These are phyloP conservation scores for Cucumis sativus DNA, from an alignment of 306 rosid species.

Conservation along the genomic window DNA sequence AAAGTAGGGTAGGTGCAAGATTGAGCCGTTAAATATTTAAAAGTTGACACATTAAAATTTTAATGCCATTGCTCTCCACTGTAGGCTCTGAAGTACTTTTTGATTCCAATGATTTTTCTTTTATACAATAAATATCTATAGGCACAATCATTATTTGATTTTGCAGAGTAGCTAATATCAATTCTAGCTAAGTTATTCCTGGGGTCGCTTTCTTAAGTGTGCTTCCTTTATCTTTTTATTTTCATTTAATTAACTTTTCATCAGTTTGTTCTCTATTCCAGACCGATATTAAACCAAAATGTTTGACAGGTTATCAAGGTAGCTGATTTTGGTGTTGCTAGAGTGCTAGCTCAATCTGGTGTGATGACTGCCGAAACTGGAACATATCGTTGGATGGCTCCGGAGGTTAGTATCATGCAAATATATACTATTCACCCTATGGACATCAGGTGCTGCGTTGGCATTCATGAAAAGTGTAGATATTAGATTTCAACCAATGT, in stretches of 20 bases:
- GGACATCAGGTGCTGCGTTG: background rate
- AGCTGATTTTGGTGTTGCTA: conserved; percentile 84
- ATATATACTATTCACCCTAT: background rate
- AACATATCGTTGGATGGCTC: conserved; percentile 98
- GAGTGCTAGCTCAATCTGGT: conserved; percentile 56
- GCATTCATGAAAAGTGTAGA: background rate
- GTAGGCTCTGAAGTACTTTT: background rate
- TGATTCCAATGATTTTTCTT: background rate
- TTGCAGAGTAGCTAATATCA: background rate
- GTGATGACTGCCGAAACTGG: conserved; percentile 91
- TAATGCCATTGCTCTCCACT: background rate
- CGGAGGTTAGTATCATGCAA: conserved; percentile 45
- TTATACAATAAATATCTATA: background rate
- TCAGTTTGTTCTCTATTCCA: background rate
- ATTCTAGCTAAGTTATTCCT: background rate
- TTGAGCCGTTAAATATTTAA: background rate
- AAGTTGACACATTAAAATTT: background rate
- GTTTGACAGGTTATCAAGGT: conserved; percentile 57
- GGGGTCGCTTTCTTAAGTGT: background rate
- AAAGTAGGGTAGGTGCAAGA: background rate
- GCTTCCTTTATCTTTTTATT: background rate
- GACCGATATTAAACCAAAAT: conserved; percentile 4
- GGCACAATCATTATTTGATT: background rate
- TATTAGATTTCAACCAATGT: background rate
- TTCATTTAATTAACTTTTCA: background rate